Conservation (phyloP, 2,329 filamentous ascomycete species). For the Cyphellophora europaea region DNA sequence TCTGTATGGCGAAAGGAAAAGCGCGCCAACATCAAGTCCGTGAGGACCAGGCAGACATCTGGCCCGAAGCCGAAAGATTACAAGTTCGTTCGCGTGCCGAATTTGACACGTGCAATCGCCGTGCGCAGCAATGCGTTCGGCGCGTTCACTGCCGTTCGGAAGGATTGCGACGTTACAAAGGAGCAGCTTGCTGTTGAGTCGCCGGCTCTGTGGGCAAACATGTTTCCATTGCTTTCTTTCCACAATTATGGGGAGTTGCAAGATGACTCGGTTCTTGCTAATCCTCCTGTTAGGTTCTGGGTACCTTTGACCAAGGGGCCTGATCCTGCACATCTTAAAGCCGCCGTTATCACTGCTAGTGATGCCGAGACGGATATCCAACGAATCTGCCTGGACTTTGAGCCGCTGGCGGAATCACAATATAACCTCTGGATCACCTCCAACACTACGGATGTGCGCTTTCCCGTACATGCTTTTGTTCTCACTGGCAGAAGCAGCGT, state of each 20-base stretch:
- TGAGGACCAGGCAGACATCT: slow-evolving; percentile 24
- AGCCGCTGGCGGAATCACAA: slow-evolving; percentile 16
- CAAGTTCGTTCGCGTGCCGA: slow-evolving; percentile 87
- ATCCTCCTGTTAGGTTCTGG: slow-evolving; percentile 40
- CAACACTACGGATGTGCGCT: slow-evolving; percentile 55
- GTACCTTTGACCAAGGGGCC: slow-evolving; percentile 6
- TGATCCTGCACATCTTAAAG: slow-evolving; percentile 24
- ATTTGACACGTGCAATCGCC: slow-evolving; percentile 71
- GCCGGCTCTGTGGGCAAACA: slow-evolving; percentile 64
- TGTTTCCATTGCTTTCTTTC: slow-evolving; percentile 62
- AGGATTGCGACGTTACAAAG: slow-evolving; percentile 72
- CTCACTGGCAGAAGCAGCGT: slow-evolving; percentile 64
- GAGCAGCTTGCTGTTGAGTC: slow-evolving; percentile 58
- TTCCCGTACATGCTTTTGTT: slow-evolving; percentile 79
- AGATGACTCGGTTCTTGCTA: slow-evolving; percentile 31
- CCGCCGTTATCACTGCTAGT: slow-evolving; percentile 32
- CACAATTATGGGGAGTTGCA: slow-evolving; percentile 45
- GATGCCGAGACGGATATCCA: slow-evolving; percentile 35
- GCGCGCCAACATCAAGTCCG: slow-evolving; percentile 63
- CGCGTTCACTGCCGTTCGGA: slow-evolving; percentile 77
- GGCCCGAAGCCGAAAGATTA: slow-evolving; percentile 72
- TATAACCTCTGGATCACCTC: slow-evolving; percentile 39
- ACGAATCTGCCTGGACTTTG: slow-evolving; percentile 18
- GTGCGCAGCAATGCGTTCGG: slow-evolving; percentile 85
- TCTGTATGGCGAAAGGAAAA: slow-evolving; percentile 88